These are phyloP conservation scores for Cryphonectria nitschkei DNA, from an alignment of 2,329 filamentous ascomycete genomes.

Conservation along the genomic window DNA sequence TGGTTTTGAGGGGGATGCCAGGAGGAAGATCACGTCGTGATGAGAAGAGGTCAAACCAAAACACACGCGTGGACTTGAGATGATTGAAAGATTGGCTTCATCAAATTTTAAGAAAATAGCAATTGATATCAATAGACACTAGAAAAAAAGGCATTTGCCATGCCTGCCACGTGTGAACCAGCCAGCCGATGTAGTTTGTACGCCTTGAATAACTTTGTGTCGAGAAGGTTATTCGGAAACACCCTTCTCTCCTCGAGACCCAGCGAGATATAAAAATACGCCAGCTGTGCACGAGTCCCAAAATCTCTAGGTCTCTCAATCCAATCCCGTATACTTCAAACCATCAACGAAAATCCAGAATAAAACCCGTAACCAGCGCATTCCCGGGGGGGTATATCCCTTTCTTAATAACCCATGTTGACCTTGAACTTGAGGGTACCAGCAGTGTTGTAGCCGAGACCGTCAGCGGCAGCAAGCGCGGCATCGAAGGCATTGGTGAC, in stretches of 20 bases:
- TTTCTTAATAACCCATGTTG: conserved; percentile 24
- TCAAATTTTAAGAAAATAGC: conserved; percentile 6
- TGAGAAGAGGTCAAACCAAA: neutral
- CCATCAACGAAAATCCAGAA: neutral
- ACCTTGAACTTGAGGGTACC: conserved; percentile 27
- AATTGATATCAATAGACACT: conserved; percentile 29
- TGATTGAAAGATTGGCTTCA: neutral
- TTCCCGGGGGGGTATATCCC: neutral
- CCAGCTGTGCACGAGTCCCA: conserved; percentile 5
- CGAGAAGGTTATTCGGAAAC: conserved; percentile 16
- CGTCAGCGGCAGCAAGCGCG: conserved; percentile 40
- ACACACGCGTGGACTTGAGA: neutral
- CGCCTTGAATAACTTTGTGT: conserved; percentile 27
- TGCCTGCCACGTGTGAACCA: conserved; percentile 24
- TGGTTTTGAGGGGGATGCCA: neutral
- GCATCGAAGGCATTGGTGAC: conserved; percentile 40
- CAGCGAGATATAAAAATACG: conserved; percentile 6
- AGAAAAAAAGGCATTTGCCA: conserved; percentile 20
- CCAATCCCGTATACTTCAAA: neutral
- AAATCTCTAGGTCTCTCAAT: conserved; percentile 19
- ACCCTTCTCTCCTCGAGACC: conserved; percentile 5
- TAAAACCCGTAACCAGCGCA: conserved; percentile 1
- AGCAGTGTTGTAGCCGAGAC: conserved; percentile 34
- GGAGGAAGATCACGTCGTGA: neutral
- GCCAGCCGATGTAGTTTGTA: conserved; percentile 29